Percentiles rank a stretch among this genome's conserved stretches.
Conservation (phyloP, 257 asterid species). For the Nyctanthes arbortristis region DNA sequence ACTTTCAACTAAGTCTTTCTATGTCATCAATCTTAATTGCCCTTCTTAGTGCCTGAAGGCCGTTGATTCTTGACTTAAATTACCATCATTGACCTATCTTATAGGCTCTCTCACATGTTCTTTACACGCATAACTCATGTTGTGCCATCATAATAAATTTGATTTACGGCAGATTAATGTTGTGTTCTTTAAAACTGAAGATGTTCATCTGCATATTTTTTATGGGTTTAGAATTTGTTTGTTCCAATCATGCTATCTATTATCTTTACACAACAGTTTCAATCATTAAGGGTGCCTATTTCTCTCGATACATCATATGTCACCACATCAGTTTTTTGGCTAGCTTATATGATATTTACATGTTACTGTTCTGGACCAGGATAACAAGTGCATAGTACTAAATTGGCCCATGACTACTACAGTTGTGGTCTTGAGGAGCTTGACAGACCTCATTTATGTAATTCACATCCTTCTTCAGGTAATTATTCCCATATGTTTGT, state of each 20-base stretch:
- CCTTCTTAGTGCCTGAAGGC: not conserved
- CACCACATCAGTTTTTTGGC: not conserved
- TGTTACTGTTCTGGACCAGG: constrained; percentile 32
- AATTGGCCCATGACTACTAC: constrained; percentile 49
- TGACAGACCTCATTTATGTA: constrained; percentile 53
- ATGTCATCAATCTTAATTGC: not conserved
- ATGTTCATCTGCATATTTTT: not conserved
- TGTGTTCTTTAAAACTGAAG: not conserved
- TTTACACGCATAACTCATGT: not conserved
- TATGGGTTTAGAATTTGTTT: not conserved
- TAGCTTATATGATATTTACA: constrained; percentile 10
- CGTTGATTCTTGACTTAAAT: not conserved
- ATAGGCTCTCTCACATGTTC: not conserved
- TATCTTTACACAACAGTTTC: not conserved
- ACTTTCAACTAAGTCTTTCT: no score
- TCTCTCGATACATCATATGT: not conserved
- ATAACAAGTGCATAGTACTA: constrained; percentile 47
- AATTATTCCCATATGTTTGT: constrained; percentile 2
- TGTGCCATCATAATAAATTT: no score
- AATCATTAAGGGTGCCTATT: not conserved
- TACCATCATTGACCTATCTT: no score
- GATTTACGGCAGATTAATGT: not conserved
- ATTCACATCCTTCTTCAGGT: constrained; percentile 70
- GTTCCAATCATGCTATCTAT: not conserved
- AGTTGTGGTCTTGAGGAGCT: constrained; percentile 54